Evolutionary conservation across 2,329 filamentous ascomycete genomes (phyloP).

Genomic region (Aspergillus fumigatiaffinis): DNA sequence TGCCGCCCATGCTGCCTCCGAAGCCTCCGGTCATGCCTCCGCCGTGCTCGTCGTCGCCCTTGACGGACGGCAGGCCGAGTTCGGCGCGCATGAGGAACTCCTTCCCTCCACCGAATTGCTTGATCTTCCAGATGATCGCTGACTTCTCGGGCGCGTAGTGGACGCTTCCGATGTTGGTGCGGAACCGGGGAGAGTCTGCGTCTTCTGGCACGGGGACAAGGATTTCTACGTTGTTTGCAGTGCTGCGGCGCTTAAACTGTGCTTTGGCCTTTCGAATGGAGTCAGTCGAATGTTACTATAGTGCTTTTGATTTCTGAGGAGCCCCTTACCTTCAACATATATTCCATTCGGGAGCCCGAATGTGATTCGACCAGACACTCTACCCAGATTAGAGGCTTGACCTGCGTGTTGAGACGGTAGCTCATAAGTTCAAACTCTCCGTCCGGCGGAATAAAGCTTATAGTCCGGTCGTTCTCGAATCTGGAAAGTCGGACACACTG

Average conservation of each 20-base stretch:
- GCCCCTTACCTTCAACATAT: conserved; percentile 77
- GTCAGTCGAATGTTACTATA: not conserved
- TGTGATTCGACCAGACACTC: conserved; percentile 97
- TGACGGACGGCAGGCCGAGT: conserved; percentile 86
- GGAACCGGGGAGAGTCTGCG: conserved; percentile 90
- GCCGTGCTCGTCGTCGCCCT: conserved; percentile 91
- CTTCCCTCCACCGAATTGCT: conserved; percentile 97
- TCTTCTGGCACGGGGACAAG: conserved; percentile 96
- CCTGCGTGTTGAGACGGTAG: conserved; percentile 96
- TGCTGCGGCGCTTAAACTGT: conserved; percentile 96
- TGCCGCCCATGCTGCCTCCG: conserved; percentile 92
- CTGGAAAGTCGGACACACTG: conserved; percentile 93
- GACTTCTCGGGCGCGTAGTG: conserved; percentile 97
- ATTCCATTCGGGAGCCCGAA: conserved; percentile 92
- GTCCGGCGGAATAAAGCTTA: conserved; percentile 97
- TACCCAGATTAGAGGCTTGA: conserved; percentile 98
- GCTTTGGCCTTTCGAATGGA: conserved; percentile 63
- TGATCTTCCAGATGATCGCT: conserved; percentile 99
- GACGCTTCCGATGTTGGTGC: conserved; percentile 94
- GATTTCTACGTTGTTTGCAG: conserved; percentile 98
- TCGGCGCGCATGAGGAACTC: conserved; percentile 99
- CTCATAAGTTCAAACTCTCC: conserved; percentile 99
- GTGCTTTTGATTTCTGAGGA: not conserved
- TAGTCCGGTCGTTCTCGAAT: conserved; percentile 97
- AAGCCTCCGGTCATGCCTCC: conserved; percentile 98